Conservation (phyloP, 257 asterid genomes). For the Salvia miltiorrhiza region DNA sequence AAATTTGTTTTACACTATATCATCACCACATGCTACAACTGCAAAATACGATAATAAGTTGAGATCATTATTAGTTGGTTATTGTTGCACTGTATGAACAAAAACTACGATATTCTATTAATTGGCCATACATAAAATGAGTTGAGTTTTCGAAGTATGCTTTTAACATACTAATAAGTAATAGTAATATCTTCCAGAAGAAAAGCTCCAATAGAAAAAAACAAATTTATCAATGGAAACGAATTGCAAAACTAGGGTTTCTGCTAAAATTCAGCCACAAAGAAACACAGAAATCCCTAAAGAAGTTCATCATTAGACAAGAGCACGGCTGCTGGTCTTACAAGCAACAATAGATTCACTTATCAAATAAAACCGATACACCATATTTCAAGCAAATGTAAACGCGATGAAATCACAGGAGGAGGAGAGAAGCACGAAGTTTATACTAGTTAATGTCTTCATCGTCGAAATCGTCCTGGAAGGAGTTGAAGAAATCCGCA, state of each 20-base stretch:
- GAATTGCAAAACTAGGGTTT: conserved; percentile 20
- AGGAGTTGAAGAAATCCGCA: conserved; percentile 44
- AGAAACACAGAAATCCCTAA: background rate
- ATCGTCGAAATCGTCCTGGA: conserved; percentile 52
- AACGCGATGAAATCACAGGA: background rate
- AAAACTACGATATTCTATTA: too few species aligned
- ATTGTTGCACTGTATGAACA: too few species aligned
- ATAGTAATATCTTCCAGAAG: too few species aligned
- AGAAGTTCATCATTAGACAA: background rate
- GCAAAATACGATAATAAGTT: background rate
- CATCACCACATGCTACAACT: background rate
- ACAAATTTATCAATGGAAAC: background rate
- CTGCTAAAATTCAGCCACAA: background rate
- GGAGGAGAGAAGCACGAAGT: background rate
- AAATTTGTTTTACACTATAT: background rate
- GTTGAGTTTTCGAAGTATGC: too few species aligned
- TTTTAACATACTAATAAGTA: too few species aligned
- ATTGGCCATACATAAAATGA: too few species aligned
- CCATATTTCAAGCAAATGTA: background rate
- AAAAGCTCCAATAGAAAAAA: too few species aligned
- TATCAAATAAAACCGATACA: conserved; percentile 4
- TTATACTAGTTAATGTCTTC: conserved; percentile 42
- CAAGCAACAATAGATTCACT: background rate
- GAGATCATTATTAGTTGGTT: background rate
- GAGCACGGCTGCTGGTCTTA: background rate